A percentile compares a stretch with the other conserved stretches of the same genome.
Evolutionary conservation across 768 basidiomycete genomes (phyloP).

Genomic region (Suillus brevipes): DNA sequence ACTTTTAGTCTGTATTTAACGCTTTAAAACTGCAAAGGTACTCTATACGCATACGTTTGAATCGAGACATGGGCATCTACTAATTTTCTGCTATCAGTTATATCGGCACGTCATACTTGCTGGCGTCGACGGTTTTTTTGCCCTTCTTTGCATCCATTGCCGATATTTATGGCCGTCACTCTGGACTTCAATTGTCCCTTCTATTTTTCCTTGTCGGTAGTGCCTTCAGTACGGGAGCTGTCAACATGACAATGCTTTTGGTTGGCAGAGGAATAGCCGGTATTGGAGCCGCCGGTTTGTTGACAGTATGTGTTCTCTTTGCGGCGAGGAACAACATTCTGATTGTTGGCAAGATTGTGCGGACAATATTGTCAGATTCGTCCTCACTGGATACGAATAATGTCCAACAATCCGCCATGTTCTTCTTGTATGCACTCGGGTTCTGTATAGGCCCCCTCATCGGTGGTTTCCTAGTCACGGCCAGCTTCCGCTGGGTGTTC

Average conservation of each 20-base stretch:
- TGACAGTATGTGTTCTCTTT: constrained; percentile 27
- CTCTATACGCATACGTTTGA: not conserved
- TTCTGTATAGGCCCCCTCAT: constrained; percentile 46
- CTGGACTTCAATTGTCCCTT: constrained; percentile 45
- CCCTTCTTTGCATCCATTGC: constrained; percentile 51
- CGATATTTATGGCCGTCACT: constrained; percentile 52
- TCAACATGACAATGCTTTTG: constrained; percentile 46
- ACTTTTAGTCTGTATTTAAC: constrained; percentile 29
- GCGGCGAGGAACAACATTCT: not conserved
- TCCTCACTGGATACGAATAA: constrained; percentile 43
- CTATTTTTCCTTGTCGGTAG: constrained; percentile 48
- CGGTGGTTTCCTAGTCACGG: constrained; percentile 38
- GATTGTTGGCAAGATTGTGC: constrained; percentile 34
- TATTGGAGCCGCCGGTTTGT: constrained; percentile 46
- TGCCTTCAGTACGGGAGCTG: constrained; percentile 46
- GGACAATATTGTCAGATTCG: constrained; percentile 47
- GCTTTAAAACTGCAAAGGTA: constrained; percentile 29
- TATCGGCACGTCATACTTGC: constrained; percentile 50
- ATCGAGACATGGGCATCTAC: not conserved
- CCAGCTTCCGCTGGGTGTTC: constrained; percentile 54
- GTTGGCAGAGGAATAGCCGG: constrained; percentile 51
- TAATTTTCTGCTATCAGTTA: constrained; percentile 30
- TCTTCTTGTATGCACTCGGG: constrained; percentile 45
- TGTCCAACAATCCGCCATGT: constrained; percentile 41
- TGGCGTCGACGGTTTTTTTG: constrained; percentile 54